Evolutionary conservation across 331 rosid species (phyloP).

Genomic region (Dryas integrifolia): DNA sequence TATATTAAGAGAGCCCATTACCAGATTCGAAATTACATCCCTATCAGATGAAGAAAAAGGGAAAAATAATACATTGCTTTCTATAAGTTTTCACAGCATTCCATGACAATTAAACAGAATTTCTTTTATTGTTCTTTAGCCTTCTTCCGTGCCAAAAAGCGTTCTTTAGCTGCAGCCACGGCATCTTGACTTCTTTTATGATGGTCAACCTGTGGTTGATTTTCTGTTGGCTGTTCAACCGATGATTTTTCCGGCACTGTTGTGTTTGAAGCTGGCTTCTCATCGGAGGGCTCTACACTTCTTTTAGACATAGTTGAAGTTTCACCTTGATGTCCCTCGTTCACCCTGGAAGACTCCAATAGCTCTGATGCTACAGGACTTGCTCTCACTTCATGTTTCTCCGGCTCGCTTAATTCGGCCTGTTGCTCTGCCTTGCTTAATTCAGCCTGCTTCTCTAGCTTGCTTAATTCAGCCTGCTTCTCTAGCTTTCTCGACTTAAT

Average conservation of each 20-base stretch:
- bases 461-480: slow-evolving; percentile 34
- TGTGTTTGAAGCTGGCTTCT: slow-evolving; percentile 32
- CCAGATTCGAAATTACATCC: neutral
- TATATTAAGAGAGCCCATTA: neutral
- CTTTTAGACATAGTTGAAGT: slow-evolving; percentile 26
- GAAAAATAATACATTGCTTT: neutral
- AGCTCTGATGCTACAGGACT: neutral
- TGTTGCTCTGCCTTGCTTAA: neutral
- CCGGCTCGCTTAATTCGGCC: neutral
- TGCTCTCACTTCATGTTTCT: slow-evolving; percentile 21
- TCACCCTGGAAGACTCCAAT: slow-evolving; percentile 10
- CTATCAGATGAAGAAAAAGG: neutral
- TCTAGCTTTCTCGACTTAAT: slow-evolving; percentile 40
- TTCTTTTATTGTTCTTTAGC: slow-evolving; percentile 45
- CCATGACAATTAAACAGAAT: neutral
- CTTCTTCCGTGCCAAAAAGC: slow-evolving; percentile 75
- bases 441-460: slow-evolving; percentile 35
- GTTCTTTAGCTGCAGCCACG: slow-evolving; percentile 74
- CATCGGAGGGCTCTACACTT: slow-evolving; percentile 30
- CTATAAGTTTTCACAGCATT: neutral
- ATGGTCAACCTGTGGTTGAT: slow-evolving; percentile 52
- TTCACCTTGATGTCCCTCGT: slow-evolving; percentile 34
- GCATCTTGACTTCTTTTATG: slow-evolving; percentile 80
- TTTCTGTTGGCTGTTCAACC: slow-evolving; percentile 31
- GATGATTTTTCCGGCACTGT: slow-evolving; percentile 28